Conservation (phyloP, 1,284 basidiomycete genomes). For the Apiotrichum sp. region DNA sequence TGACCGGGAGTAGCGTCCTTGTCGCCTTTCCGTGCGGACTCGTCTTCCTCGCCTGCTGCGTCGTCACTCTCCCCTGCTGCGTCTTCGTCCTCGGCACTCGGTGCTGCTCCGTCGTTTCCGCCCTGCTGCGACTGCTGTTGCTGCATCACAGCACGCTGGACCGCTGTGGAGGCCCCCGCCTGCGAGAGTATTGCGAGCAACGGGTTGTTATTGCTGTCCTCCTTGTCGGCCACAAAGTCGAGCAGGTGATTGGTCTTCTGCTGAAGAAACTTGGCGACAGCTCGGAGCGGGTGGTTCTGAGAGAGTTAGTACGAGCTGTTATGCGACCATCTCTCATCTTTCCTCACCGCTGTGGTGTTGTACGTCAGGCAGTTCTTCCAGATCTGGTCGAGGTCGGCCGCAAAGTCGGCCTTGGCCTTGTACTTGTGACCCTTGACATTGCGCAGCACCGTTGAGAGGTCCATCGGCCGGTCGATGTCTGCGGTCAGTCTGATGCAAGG, state of each 20-base stretch:
- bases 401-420: constrained; percentile 90
- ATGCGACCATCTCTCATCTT: not conserved
- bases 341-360: constrained; percentile 76
- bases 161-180: constrained; percentile 9
- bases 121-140: constrained; percentile 1
- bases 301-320: not conserved
- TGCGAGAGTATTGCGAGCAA: constrained; percentile 24
- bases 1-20: constrained; percentile 4
- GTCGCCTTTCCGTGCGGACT: constrained; percentile 4
- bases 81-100: constrained; percentile 31
- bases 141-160: constrained; percentile 16
- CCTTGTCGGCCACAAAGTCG: constrained; percentile 78
- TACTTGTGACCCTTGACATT: constrained; percentile 86
- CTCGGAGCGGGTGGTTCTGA: constrained; percentile 70
- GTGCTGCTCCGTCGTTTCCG: not conserved
- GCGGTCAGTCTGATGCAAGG: constrained; percentile 1
- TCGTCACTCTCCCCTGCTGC: constrained; percentile 38
- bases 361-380: constrained; percentile 94
- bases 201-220: constrained; percentile 54
- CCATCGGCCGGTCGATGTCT: constrained; percentile 91
- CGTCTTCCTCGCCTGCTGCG: constrained; percentile 23
- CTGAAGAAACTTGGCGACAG: constrained; percentile 65
- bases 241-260: constrained; percentile 74
- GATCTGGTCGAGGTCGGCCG: constrained; percentile 87
- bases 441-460: constrained; percentile 82